Evolutionary conservation across 192 early-diverging fungal genomes (phyloP).

Genomic region (Haplosporangium gracile): DNA sequence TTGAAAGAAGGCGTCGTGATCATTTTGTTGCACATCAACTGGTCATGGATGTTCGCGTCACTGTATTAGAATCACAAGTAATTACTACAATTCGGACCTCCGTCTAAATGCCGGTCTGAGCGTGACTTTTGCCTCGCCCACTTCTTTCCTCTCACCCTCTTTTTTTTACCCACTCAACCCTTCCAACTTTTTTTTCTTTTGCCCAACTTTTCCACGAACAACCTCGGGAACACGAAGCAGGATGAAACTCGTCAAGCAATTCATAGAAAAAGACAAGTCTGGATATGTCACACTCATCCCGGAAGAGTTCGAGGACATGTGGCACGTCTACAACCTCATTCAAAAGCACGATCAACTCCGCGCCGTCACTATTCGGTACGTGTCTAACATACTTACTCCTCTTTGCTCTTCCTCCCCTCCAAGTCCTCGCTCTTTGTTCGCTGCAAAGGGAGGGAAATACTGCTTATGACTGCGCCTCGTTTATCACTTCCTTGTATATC

Average conservation of each 20-base stretch:
- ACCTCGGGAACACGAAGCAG: conserved; percentile 64
- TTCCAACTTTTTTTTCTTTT: conserved; percentile 58
- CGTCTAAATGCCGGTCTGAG: background rate
- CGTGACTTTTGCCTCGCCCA: background rate
- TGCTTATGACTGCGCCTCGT: background rate
- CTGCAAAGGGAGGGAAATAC: background rate
- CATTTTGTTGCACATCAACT: background rate
- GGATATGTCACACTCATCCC: conserved; percentile 87
- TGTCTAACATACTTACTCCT: too few relatives aligned
- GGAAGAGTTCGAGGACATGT: conserved; percentile 97
- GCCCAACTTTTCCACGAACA: conserved; percentile 73
- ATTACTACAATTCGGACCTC: background rate
- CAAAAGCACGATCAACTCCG: conserved; percentile 87
- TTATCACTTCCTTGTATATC: background rate
- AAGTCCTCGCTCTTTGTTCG: background rate
- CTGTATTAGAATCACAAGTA: background rate
- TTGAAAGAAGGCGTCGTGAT: background rate
- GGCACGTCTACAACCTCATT: conserved; percentile 95
- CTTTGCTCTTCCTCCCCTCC: background rate
- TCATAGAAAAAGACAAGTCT: conserved; percentile 74
- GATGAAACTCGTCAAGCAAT: conserved; percentile 51
- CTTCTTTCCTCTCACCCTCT: background rate
- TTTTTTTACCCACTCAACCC: background rate
- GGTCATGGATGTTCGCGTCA: background rate
- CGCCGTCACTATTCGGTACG: conserved; percentile 86